Evolutionary conservation across 257 asterid genomes (phyloP).

Genomic region (Echites panduratus): DNA sequence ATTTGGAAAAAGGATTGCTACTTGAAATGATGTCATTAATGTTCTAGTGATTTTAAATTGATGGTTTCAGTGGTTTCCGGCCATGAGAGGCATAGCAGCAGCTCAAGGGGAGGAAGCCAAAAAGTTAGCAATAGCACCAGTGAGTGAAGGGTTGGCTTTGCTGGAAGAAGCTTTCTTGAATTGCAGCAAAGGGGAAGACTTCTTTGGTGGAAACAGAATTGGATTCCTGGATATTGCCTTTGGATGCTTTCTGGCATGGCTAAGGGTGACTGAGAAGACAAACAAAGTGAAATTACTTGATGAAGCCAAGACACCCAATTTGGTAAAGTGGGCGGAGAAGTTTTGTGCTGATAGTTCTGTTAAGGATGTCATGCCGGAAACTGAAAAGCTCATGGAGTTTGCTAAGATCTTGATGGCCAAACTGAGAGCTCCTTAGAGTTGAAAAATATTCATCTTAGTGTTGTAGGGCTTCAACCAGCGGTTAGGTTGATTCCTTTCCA

Average conservation of each 20-base stretch:
- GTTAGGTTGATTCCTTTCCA: background rate
- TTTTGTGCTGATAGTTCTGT: slow-evolving; percentile 29
- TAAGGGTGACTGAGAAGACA: slow-evolving; percentile 27
- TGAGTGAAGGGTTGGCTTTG: slow-evolving; percentile 33
- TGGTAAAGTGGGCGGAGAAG: slow-evolving; percentile 46
- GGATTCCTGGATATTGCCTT: slow-evolving; percentile 56
- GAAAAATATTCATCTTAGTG: background rate
- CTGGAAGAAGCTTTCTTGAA: slow-evolving; percentile 53
- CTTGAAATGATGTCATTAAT: background rate
- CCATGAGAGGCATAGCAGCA: slow-evolving; percentile 25
- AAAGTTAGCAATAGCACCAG: slow-evolving; percentile 15
- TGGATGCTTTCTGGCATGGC: slow-evolving; percentile 53
- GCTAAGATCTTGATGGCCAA: slow-evolving; percentile 22
- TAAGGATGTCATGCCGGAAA: slow-evolving; percentile 47
- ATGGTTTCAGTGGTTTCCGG: slow-evolving; percentile 51
- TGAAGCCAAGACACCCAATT: slow-evolving; percentile 37
- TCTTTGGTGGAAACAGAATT: slow-evolving; percentile 48
- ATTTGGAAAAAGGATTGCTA: background rate
- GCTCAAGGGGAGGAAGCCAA: slow-evolving; percentile 38
- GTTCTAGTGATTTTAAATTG: slow-evolving; percentile 10
- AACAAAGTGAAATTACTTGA: slow-evolving; percentile 31
- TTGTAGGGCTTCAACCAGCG: background rate
- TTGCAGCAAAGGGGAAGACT: slow-evolving; percentile 44
- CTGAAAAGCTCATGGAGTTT: slow-evolving; percentile 41
- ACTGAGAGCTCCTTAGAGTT: slow-evolving; percentile 1